These are phyloP conservation scores for Vitis cinerea DNA, from an alignment of 164 flowering plant species.

Conservation along the genomic window DNA sequence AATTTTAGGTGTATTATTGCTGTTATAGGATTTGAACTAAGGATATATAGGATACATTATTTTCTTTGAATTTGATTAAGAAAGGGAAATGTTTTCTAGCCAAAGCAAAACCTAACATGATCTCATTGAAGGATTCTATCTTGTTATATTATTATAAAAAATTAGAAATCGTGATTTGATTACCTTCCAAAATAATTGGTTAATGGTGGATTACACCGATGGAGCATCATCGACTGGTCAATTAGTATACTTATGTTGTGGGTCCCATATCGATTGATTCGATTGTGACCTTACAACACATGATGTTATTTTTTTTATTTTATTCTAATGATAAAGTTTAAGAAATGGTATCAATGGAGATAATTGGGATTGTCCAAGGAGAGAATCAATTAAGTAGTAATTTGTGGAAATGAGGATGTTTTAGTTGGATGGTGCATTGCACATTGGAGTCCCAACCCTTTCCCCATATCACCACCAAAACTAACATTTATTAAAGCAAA, in stretches of 20 bases:
- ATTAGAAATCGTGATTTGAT: no score
- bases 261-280: slow-evolving; percentile 1
- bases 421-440: slow-evolving; percentile 30
- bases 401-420: slow-evolving; percentile 8
- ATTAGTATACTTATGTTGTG: neutral
- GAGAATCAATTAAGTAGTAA: slow-evolving; percentile 1
- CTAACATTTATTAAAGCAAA: slow-evolving; percentile 5
- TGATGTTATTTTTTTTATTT: neutral
- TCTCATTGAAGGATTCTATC: no score
- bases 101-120: no score
- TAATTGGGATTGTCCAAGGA: slow-evolving; percentile 23
- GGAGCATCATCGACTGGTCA: neutral
- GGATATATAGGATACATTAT: no score
- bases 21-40: no score
- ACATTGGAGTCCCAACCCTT: slow-evolving; percentile 23
- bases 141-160: no score
- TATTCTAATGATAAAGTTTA: neutral
- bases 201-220: neutral
- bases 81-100: no score
- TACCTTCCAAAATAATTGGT: neutral
- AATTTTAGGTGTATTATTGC: no score
- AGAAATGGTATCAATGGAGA: slow-evolving; percentile 7
- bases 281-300: neutral
- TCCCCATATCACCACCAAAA: slow-evolving; percentile 9
- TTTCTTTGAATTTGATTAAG: no score